Conservation (phyloP, 192 early-diverging fungal species). For the Rhizophagus clarus region DNA sequence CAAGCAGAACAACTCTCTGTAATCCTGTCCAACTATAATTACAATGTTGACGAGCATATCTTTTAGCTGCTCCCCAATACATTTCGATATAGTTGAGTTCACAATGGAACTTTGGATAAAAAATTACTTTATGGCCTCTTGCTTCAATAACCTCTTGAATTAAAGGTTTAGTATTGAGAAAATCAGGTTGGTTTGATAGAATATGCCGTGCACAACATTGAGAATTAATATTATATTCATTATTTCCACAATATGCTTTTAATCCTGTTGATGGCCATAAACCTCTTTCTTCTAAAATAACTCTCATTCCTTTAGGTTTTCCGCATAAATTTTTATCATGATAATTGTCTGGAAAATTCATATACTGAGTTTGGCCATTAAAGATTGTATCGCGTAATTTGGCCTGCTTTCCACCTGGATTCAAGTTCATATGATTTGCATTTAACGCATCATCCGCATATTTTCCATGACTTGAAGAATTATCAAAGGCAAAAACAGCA, state of each 20-base stretch:
- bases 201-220: background rate
- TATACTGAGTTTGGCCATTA: background rate
- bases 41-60: slow-evolving; percentile 20
- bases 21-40: slow-evolving; percentile 6
- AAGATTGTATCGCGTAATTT: background rate
- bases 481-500: no score
- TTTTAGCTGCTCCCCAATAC: slow-evolving; percentile 19
- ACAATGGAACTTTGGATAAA: no score
- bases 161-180: slow-evolving; percentile 13
- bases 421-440: background rate
- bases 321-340: background rate
- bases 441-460: no score
- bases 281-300: background rate
- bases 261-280: slow-evolving; percentile 1
- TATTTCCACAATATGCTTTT: background rate
- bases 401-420: slow-evolving; percentile 25
- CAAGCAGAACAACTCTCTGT: background rate
- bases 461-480: no score
- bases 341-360: background rate
- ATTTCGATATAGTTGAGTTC: background rate
- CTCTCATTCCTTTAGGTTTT: slow-evolving; percentile 4
- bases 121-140: slow-evolving; percentile 5
- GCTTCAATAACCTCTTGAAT: slow-evolving; percentile 28
- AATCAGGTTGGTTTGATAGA: slow-evolving; percentile 17
- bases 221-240: background rate